Base-by-base conservation (phyloP, 1,284 basidiomycete species). In the Tilletia walkeri region DNA sequence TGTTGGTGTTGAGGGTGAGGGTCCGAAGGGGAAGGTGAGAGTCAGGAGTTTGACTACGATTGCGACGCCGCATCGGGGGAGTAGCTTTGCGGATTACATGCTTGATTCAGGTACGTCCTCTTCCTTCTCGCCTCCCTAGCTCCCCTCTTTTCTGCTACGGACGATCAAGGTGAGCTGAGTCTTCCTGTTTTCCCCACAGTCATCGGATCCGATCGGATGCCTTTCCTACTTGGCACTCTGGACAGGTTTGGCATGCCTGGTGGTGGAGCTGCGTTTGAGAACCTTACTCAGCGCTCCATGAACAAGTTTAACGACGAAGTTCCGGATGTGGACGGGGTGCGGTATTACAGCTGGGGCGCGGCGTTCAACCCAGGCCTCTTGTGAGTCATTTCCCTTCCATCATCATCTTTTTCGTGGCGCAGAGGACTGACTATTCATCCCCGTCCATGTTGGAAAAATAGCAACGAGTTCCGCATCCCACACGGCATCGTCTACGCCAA, bases 321-420 rank as follows among this genome's bases (percentile, higher is more conserved):
- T 0, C 90, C 91, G 0, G 90, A 97, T 78, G 87, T 90, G 0
- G 86, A 88, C 0, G 88, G 88, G 39, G 91, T 96, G 70, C 87
- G 88, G 74, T 97, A 97, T 84, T 95, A 91, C 79, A 93, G 91
- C 78, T 98, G 93, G 91, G 95, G 95, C 10, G 94, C 95, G 4
- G 87, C 87, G 30, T 95, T 94, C 82, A 88, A 91, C 14, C 94
- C 95, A 3, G 91, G 92, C 0, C 85, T 95, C 70, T 89, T 47
- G 41, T 50, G n/a, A 50, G 45, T 30, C 24, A 30, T 48, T 48
- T 30, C 48, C n/a, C 10, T 48, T 48, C 16, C 16, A 4, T 45
- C 45, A 30, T 30, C 5, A 1, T 65, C 18, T 36, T 41, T 36
- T n/a, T 9, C 59, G 30, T 39, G 10, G 34, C 9, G 34, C 16